Evolutionary conservation across 2,329 filamentous ascomycete species (phyloP).

Genomic region (Aspergillus floridensis): DNA sequence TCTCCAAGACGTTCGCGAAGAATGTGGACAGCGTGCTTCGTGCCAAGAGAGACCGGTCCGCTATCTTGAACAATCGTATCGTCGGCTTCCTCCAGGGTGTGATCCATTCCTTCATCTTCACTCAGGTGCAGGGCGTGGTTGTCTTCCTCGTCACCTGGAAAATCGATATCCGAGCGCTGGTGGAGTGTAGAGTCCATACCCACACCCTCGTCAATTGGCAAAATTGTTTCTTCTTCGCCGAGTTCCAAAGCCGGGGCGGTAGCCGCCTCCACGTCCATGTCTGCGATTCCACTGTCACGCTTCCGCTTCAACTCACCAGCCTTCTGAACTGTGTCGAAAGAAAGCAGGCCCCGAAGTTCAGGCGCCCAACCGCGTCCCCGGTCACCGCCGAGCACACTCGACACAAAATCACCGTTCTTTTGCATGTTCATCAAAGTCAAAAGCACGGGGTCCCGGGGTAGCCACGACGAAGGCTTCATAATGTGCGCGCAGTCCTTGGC

Average conservation of each 20-base stretch:
- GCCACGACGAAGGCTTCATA: slow-evolving; percentile 74
- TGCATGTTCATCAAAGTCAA: slow-evolving; percentile 89
- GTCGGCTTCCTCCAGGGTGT: slow-evolving; percentile 65
- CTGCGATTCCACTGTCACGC: slow-evolving; percentile 81
- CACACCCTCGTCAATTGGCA: slow-evolving; percentile 50
- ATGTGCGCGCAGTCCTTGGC: slow-evolving; percentile 85
- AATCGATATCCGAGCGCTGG: slow-evolving; percentile 62
- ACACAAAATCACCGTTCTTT: slow-evolving; percentile 84
- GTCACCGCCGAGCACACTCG: slow-evolving; percentile 78
- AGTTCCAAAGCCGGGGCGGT: slow-evolving; percentile 62
- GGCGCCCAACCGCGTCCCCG: slow-evolving; percentile 81
- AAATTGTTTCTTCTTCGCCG: slow-evolving; percentile 62
- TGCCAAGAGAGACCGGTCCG: slow-evolving; percentile 83
- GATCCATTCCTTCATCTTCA: slow-evolving; percentile 48
- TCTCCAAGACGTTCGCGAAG: slow-evolving; percentile 81
- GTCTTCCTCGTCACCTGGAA: slow-evolving; percentile 59
- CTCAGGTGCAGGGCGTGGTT: slow-evolving; percentile 41
- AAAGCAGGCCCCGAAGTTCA: slow-evolving; percentile 88
- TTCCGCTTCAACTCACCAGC: slow-evolving; percentile 87
- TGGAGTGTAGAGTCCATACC: slow-evolving; percentile 49
- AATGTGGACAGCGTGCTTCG: slow-evolving; percentile 92
- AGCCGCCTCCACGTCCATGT: slow-evolving; percentile 67
- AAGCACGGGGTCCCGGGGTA: slow-evolving; percentile 82
- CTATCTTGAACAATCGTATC: slow-evolving; percentile 82
- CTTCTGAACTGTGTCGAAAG: slow-evolving; percentile 73